A percentile compares a stretch with the other conserved stretches of the same genome.
phyloP scores from a whole-genome alignment of 257 asterid genomes.

The Solanum tarijense region DNA sequence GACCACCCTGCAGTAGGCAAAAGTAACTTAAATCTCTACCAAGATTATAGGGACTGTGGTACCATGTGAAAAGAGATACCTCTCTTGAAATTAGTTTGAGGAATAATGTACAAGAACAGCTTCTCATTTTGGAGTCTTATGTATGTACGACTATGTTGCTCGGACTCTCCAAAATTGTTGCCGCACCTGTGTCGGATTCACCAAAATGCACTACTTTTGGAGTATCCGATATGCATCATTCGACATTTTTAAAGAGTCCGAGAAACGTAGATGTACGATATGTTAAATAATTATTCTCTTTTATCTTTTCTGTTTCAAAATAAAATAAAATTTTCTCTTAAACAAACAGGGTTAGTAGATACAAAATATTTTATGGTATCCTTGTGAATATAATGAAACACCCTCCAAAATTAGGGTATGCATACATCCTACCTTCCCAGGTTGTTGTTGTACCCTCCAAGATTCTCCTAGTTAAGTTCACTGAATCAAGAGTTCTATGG shows the following conservation, averaged over 20 bases:
- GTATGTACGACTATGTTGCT: not conserved
- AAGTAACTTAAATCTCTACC: not conserved
- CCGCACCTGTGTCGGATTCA: no score
- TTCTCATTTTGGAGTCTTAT: not conserved
- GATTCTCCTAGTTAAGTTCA: not conserved
- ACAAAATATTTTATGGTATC: not conserved
- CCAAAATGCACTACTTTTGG: no score
- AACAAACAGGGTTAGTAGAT: not conserved
- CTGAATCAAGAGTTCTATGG: not conserved
- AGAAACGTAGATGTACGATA: not conserved
- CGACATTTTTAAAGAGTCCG: no score
- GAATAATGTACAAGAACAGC: not conserved
- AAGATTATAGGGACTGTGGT: not conserved
- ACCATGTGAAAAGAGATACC: not conserved
- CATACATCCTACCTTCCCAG: not conserved
- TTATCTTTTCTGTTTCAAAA: not conserved
- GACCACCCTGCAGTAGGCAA: not conserved
- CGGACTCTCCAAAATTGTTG: no score
- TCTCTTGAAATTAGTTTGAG: not conserved
- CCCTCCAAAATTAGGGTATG: not conserved
- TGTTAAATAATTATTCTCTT: not conserved
- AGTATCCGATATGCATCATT: no score
- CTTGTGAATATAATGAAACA: not conserved
- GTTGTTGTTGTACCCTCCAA: not conserved
- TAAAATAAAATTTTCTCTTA: not conserved